These are phyloP conservation scores for Nidularia sp. DNA, from an alignment of 768 basidiomycete genomes.

Conservation along the genomic window DNA sequence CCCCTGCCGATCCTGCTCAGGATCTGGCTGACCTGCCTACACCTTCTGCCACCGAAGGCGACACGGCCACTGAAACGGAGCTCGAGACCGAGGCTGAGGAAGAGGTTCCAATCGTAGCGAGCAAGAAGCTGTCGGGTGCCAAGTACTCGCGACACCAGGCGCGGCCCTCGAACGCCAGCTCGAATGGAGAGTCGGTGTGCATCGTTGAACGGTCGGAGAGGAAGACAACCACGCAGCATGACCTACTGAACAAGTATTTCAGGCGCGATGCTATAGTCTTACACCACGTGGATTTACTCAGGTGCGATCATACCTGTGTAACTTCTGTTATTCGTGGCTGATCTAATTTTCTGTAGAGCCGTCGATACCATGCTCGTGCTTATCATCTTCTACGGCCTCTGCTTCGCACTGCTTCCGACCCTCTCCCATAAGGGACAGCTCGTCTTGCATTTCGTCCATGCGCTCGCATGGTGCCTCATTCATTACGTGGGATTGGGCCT, in stretches of 20 bases:
- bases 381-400: conserved; percentile 63
- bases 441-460: conserved; percentile 76
- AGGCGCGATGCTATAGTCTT: conserved; percentile 80
- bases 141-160: conserved; percentile 23
- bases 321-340: conserved; percentile 11
- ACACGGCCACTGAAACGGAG: conserved; percentile 71
- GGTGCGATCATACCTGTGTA: conserved; percentile 44
- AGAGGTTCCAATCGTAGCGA: conserved; percentile 10
- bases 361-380: conserved; percentile 81
- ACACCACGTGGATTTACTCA: conserved; percentile 77
- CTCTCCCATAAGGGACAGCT: conserved; percentile 47
- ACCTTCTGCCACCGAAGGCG: conserved; percentile 66
- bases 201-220: conserved; percentile 9
- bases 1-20: conserved; percentile 10
- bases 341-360: conserved; percentile 44
- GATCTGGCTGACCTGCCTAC: conserved; percentile 38
- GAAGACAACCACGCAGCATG: conserved; percentile 69
- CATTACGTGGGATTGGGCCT: conserved; percentile 87
- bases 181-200: conserved; percentile 13
- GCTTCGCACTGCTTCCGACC: conserved; percentile 54
- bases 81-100: conserved; percentile 58
- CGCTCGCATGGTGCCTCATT: conserved; percentile 80
- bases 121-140: conserved; percentile 7
- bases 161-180: conserved; percentile 29
- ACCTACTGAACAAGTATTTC: conserved; percentile 88